These are phyloP conservation scores for Fusarium foetens DNA, from an alignment of 2,329 filamentous ascomycete species.

Conservation along the genomic window DNA sequence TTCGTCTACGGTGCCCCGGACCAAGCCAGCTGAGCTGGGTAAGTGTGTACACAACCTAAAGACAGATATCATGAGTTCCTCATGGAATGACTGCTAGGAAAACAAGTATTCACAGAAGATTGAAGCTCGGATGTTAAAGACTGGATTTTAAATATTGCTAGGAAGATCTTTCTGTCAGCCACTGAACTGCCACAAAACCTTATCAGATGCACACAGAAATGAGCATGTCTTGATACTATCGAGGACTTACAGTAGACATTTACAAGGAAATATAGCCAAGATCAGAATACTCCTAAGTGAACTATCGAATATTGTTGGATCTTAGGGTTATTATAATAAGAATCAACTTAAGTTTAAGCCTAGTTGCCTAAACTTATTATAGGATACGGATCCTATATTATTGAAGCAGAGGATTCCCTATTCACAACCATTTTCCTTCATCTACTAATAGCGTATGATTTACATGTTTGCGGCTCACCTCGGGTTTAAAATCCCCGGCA, in stretches of 20 bases:
- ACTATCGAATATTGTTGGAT: not conserved
- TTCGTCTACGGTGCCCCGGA: not conserved
- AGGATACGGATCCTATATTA: not conserved
- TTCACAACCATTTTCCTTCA: not conserved
- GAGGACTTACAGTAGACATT: not conserved
- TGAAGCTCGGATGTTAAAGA: not conserved
- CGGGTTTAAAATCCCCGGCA: constrained; percentile 11
- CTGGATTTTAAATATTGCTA: not conserved
- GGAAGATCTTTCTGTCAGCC: not conserved
- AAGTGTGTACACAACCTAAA: not conserved
- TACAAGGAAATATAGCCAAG: not conserved
- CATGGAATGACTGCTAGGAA: not conserved
- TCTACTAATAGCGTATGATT: not conserved
- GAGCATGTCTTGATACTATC: not conserved
- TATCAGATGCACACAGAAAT: not conserved
- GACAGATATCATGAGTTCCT: too few species aligned
- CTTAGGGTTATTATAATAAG: not conserved
- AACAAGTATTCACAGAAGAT: not conserved
- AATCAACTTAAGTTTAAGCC: not conserved
- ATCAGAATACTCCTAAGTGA: not conserved
- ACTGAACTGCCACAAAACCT: not conserved
- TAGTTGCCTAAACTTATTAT: not conserved
- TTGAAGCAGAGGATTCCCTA: not conserved
- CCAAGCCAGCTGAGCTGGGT: not conserved
- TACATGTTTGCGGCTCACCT: constrained; percentile 25